A percentile compares a stretch with the other conserved stretches of the same genome.
Conservation (phyloP, 2,329 filamentous ascomycete genomes). For the Dactylellina parvicollis region DNA sequence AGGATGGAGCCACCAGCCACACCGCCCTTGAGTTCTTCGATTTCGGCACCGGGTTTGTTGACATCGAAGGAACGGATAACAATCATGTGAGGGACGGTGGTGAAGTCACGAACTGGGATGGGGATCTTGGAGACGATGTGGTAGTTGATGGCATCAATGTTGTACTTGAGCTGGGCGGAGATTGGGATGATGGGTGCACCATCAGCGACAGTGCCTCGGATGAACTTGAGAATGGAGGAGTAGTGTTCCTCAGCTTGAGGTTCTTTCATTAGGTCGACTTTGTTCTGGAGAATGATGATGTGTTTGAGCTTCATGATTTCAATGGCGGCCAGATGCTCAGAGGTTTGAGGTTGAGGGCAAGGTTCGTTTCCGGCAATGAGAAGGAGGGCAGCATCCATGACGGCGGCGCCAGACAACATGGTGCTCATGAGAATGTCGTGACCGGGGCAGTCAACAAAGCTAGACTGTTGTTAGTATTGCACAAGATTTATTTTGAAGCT, state of each 20-base stretch:
- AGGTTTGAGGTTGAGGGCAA: slow-evolving; percentile 97
- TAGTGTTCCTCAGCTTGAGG: slow-evolving; percentile 93
- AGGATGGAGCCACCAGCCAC: slow-evolving; percentile 97
- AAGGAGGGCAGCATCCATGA: slow-evolving; percentile 98
- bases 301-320: slow-evolving; percentile 99
- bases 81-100: slow-evolving; percentile 94
- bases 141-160: slow-evolving; percentile 98
- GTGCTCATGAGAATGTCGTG: slow-evolving; percentile 99
- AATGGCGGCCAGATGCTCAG: slow-evolving; percentile 97
- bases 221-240: slow-evolving; percentile 97
- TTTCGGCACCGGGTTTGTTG: slow-evolving; percentile 99
- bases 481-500: not conserved
- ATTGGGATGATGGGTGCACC: slow-evolving; percentile 96
- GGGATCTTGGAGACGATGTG: slow-evolving; percentile 95
- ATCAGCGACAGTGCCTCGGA: slow-evolving; percentile 94
- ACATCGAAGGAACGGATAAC: slow-evolving; percentile 99
- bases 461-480: slow-evolving; percentile 60
- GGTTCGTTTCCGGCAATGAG: slow-evolving; percentile 98
- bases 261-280: slow-evolving; percentile 98
- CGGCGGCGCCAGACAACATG: slow-evolving; percentile 98
- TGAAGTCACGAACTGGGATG: slow-evolving; percentile 89
- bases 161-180: slow-evolving; percentile 97
- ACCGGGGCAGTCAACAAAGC: slow-evolving; percentile 97
- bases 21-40: slow-evolving; percentile 97
- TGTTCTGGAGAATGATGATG: slow-evolving; percentile 99